Evolutionary conservation across 192 early-diverging fungal species (phyloP), one percentile per base, ranked within the genome.

Genomic region (Coemansia sp.): DNA sequence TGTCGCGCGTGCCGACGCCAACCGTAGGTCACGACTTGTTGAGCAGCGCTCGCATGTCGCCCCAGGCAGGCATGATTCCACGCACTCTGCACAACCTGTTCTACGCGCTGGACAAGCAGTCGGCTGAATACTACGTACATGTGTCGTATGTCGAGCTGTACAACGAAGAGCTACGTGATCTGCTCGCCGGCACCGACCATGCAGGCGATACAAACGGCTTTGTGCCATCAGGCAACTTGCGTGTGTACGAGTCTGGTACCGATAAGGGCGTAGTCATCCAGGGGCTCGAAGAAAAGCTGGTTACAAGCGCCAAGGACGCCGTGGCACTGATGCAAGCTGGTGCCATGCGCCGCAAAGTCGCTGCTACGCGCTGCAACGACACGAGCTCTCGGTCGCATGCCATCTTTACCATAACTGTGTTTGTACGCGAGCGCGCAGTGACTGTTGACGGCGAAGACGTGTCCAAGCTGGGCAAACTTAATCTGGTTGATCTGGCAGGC

Each of bases 401-500:
- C 11, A 90, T 98, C 14, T 97, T 95, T 70, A 89, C 93, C 2
- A 86, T 98, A 21, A 95, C 89, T 3, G 89, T 95, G 8, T 89
- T 93, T 69, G 92, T 93, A 19, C 91, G 89, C 62, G 96, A 98
- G 72, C 57, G 69, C 5, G 72, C 73, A 5, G 62, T 66, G 43
- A 67, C 73, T 0, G 84, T 87, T 0, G 90, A 91, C 39, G 92
- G 94, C 24, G 92, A 96, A 62, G 92, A 94, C 41, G 69, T 96
- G 1, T 62, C 94, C n/a, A 95, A 93, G 77, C 84, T 94, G 43
- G 96, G 95, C 17, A 98, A 98, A 60, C 79, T 98, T 14, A 96
- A 97, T 68, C 82, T 99, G 21, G 97, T 99, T 0, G 97, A 99
- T 74, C 68, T 99, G 62, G 95, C 97, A 0, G 95, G 97, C 5